Conservation (phyloP, 2,329 filamentous ascomycete species). For the Sporothrix globosa region DNA sequence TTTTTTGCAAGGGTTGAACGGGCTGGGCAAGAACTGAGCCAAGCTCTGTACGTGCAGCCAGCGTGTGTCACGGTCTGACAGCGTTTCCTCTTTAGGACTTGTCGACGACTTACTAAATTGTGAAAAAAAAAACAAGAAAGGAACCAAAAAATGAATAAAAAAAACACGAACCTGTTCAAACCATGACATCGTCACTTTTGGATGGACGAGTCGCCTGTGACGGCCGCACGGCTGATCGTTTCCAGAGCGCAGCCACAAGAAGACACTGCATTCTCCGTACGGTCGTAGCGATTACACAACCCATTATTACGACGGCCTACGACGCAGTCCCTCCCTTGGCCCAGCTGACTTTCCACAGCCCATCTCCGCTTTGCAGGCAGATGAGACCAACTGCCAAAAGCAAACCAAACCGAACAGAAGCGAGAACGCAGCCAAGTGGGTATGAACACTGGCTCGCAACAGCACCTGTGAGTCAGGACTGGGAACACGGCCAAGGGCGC, state of each 20-base stretch:
- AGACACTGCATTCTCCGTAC: neutral
- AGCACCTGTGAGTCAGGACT: slow-evolving; percentile 18
- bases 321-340: neutral
- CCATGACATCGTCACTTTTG: slow-evolving; percentile 4
- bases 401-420: neutral
- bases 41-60: neutral
- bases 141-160: neutral
- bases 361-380: slow-evolving; percentile 1
- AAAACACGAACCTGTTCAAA: neutral
- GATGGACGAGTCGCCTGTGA: neutral
- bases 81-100: slow-evolving; percentile 1
- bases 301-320: neutral
- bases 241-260: neutral
- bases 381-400: neutral
- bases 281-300: neutral
- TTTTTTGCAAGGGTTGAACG: neutral
- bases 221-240: slow-evolving; percentile 19
- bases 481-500: neutral
- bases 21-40: slow-evolving; percentile 3
- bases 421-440: slow-evolving; percentile 23
- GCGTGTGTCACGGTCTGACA: neutral
- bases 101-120: neutral
- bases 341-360: neutral
- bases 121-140: neutral
- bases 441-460: neutral